These are phyloP conservation scores for Cenococcum geophilum DNA, from an alignment of 495 filamentous ascomycete genomes.

Conservation along the genomic window DNA sequence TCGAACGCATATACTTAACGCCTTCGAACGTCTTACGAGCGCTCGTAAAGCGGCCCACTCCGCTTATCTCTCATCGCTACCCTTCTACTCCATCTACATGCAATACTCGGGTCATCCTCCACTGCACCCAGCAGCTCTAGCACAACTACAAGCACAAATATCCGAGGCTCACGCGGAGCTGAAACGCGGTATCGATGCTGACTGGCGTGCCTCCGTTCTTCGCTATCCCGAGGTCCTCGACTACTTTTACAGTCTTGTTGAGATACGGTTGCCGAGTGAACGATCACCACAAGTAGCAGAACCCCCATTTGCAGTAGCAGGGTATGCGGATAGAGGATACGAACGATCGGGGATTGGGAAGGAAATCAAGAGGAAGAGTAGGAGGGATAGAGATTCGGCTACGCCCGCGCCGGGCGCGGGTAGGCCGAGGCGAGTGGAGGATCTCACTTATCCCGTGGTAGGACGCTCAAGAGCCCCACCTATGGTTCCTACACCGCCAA, in stretches of 20 bases:
- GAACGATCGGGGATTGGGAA: slow-evolving; percentile 22
- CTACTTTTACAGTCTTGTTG: slow-evolving; percentile 62
- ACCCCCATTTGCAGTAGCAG: slow-evolving; percentile 26
- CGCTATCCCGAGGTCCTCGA: slow-evolving; percentile 68
- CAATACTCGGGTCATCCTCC: slow-evolving; percentile 37
- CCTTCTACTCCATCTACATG: slow-evolving; percentile 51
- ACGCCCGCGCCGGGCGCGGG: slow-evolving; percentile 5
- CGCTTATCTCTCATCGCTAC: slow-evolving; percentile 52
- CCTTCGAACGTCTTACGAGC: slow-evolving; percentile 56
- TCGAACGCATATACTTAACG: slow-evolving; percentile 62
- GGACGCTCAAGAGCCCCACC: slow-evolving; percentile 19
- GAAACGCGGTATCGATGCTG: slow-evolving; percentile 64
- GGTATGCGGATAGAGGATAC: slow-evolving; percentile 25
- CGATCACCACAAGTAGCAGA: slow-evolving; percentile 20
- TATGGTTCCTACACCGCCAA: slow-evolving; percentile 26
- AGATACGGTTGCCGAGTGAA: slow-evolving; percentile 49
- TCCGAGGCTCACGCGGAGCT: slow-evolving; percentile 52
- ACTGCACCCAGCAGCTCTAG: slow-evolving; percentile 28
- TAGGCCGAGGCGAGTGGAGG: slow-evolving; percentile 18
- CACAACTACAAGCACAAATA: slow-evolving; percentile 42
- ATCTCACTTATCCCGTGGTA: slow-evolving; percentile 13
- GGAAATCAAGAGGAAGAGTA: slow-evolving; percentile 29
- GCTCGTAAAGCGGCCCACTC: slow-evolving; percentile 54
- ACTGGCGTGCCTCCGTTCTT: slow-evolving; percentile 63
- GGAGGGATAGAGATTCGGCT: slow-evolving; percentile 19